Evolutionary conservation across 2,329 filamentous ascomycete genomes (phyloP), one percentile per base, ranked within the genome.

Genomic region (Davidsoniella neocaledoniae): DNA sequence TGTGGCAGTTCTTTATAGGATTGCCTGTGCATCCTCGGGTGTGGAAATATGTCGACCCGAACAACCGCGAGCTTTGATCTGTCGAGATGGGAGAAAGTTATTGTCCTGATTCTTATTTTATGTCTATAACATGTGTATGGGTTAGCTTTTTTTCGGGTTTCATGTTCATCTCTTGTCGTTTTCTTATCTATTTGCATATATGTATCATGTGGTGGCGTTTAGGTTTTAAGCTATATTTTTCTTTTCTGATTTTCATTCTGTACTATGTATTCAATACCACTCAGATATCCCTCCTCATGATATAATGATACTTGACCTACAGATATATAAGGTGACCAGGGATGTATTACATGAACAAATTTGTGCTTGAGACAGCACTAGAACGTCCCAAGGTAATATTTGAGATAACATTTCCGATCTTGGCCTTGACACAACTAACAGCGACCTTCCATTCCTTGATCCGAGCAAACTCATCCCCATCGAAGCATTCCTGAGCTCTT

Each of bases 361-460:
- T 43, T 33, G 8, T 12, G 36, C 19, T 12, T 21, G 26, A 25
- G 25, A 19, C 33, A 23, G 12, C 12, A 8, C 14, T 21, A 5
- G 50, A 14, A 5, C 52, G 43, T 6, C 53, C 48, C 48, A 77
- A 57, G 21, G 62, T 55, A 4, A 79, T 59, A 50, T 69, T 68
- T 7, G 68, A 74, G 16, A 88, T 74, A 14, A 70, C 64, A 58
- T 87, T 88, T 5, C 83, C 83, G 58, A 87, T 78, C 66, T 87
- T 88, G 33, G 70, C 73, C 64, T 87, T 88, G 55, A 90, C 64
- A 7, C 72, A 74, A 6, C 71, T 64, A 44, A 86, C 76, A 1
- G 55, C 62, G 39, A 87, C 65, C 2, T 59, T 58, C 56, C 79
- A 69, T 0, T 58, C 58, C 8, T 55, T 58, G 9, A 75, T 57